Evolutionary conservation across 225 moss, liverwort and hornwort species (phyloP).

Genomic region (Pseudoscleropodium purum): DNA sequence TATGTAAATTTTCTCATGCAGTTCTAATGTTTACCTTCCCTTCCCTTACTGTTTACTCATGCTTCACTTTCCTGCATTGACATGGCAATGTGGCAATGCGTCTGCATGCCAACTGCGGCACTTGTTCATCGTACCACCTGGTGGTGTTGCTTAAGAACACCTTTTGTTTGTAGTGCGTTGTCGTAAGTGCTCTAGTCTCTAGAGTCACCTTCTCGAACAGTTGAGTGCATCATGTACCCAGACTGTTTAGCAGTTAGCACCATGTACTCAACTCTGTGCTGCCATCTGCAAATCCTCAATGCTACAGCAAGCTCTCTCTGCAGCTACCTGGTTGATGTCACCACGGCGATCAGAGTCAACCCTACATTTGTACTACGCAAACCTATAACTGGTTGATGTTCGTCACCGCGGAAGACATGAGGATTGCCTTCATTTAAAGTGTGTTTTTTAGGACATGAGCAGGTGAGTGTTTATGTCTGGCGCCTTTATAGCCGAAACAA

Average conservation of each 20-base stretch:
- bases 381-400: background rate
- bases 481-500: background rate
- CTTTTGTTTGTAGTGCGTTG: background rate
- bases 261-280: background rate
- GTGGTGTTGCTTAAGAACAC: background rate
- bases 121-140: background rate
- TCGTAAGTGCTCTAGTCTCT: background rate
- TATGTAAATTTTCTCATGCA: background rate
- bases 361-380: background rate
- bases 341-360: background rate
- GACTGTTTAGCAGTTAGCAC: background rate
- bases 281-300: background rate
- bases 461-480: background rate
- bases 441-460: background rate
- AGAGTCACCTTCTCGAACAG: background rate
- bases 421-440: background rate
- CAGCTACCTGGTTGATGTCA: background rate
- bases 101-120: background rate
- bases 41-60: background rate
- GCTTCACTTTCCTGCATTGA: background rate
- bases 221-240: background rate
- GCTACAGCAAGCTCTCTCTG: too few species aligned
- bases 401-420: background rate
- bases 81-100: background rate
- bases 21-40: background rate